phyloP scores from a whole-genome alignment of 148 eudicot genomes.

The Rhododendron mucronatum region DNA sequence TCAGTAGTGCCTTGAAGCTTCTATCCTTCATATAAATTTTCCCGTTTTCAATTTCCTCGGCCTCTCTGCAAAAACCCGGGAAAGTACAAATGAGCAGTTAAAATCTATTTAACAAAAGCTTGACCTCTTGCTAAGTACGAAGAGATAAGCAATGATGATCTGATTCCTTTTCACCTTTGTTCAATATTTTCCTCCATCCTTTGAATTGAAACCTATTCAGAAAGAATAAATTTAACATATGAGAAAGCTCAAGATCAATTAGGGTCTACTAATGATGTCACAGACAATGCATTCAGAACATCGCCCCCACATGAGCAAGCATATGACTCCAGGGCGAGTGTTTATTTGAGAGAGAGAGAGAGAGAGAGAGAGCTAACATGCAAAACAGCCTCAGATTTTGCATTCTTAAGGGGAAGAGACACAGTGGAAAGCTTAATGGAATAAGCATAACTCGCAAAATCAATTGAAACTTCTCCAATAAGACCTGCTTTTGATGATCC shows the following conservation, averaged over 20 bases:
- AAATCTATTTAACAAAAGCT: not conserved
- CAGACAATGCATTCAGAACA: conserved; percentile 9
- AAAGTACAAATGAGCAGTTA: not conserved
- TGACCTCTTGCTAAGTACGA: not conserved
- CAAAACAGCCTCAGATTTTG: conserved; percentile 54
- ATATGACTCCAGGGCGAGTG: not conserved
- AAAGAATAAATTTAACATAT: conserved; percentile 10
- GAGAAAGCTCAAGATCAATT: not conserved
- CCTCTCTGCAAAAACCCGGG: conserved; percentile 39
- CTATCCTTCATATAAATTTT: conserved; percentile 32
- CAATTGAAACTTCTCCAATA: conserved; percentile 88
- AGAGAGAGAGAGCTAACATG: conserved; percentile 51
- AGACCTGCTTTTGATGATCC: conserved; percentile 63
- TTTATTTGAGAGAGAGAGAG: not conserved
- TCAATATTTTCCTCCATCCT: conserved; percentile 62
- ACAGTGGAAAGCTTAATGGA: conserved; percentile 57
- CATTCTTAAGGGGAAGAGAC: conserved; percentile 77
- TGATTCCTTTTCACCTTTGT: conserved; percentile 50
- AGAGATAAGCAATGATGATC: not conserved
- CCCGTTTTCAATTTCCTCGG: conserved; percentile 43
- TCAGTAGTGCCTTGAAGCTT: conserved; percentile 60
- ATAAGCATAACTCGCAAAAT: conserved; percentile 66
- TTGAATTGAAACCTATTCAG: conserved; percentile 73
- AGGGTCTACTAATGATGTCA: not conserved
- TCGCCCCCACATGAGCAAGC: not conserved